Evolutionary conservation across 164 flowering plant genomes (phyloP).

Genomic region (Hamamelis virginiana): DNA sequence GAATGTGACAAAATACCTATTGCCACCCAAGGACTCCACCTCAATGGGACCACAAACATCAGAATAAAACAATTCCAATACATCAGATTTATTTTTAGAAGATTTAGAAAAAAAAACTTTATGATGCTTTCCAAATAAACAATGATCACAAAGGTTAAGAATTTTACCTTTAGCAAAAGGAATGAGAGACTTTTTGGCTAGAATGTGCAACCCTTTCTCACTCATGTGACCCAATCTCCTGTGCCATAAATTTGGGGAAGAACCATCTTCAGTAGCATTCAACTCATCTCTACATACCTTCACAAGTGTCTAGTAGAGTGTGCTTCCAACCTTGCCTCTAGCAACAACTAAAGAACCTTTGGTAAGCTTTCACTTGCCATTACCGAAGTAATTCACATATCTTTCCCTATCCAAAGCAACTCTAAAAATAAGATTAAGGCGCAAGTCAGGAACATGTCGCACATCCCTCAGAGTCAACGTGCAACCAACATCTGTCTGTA

Average conservation of each 20-base stretch:
- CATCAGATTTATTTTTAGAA: not conserved
- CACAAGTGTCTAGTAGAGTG: not conserved
- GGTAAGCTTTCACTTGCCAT: slow-evolving; percentile 13
- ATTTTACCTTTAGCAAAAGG: not conserved
- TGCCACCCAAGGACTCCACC: slow-evolving; percentile 1
- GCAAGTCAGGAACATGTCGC: slow-evolving; percentile 15
- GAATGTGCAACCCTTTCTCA: slow-evolving; percentile 3
- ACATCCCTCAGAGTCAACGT: not conserved
- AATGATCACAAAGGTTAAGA: slow-evolving; percentile 4
- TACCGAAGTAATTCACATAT: not conserved
- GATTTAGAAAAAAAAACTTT: slow-evolving; percentile 2
- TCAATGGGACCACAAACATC: slow-evolving; percentile 17
- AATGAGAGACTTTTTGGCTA: not conserved
- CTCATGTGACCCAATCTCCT: slow-evolving; percentile 6
- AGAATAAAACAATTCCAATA: slow-evolving; percentile 6
- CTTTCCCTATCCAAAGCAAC: slow-evolving; percentile 6
- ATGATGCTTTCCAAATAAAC: slow-evolving; percentile 1
- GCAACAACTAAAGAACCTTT: slow-evolving; percentile 4
- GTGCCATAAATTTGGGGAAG: slow-evolving; percentile 8
- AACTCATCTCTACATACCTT: not conserved
- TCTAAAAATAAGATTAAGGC: slow-evolving; percentile 1
- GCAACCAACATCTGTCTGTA: not conserved
- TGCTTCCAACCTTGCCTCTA: not conserved
- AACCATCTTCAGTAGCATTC: not conserved
- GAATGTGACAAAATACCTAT: slow-evolving; percentile 7